Evolutionary conservation across 2,329 filamentous ascomycete species (phyloP).

Genomic region (Penicillium sp.): DNA sequence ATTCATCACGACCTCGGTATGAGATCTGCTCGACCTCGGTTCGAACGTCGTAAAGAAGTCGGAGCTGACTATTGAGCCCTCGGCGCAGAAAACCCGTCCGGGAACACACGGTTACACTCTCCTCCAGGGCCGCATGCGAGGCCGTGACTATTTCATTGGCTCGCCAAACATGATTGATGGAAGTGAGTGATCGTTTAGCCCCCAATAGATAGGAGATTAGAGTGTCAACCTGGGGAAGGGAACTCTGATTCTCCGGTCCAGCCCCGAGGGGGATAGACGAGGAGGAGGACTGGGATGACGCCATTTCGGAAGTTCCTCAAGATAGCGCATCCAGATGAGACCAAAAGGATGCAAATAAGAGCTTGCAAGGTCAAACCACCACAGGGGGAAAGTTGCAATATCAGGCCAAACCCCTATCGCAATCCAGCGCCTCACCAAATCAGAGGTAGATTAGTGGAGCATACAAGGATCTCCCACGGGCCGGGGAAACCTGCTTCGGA

Average conservation of each 20-base stretch:
- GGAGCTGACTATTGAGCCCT: constrained; percentile 57
- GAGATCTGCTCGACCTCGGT: constrained; percentile 47
- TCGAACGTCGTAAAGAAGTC: constrained; percentile 45
- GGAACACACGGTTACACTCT: constrained; percentile 71
- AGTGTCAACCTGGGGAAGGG: constrained; percentile 61
- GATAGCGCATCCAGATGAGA: constrained; percentile 2
- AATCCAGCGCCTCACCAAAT: neutral
- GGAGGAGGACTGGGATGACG: constrained; percentile 34
- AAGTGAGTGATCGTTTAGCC: constrained; percentile 83
- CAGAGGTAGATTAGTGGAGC: neutral
- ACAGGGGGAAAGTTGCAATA: neutral
- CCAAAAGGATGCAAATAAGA: neutral
- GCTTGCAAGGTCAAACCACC: neutral
- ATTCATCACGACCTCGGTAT: constrained; percentile 44
- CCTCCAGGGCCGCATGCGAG: constrained; percentile 74
- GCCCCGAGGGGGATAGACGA: constrained; percentile 19
- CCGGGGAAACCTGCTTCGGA: neutral
- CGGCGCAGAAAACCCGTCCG: constrained; percentile 67
- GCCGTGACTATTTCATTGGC: constrained; percentile 82
- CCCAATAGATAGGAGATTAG: constrained; percentile 82
- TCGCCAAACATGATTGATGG: constrained; percentile 78
- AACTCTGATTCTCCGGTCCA: constrained; percentile 18
- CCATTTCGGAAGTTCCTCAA: constrained; percentile 25
- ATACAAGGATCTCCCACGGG: neutral
- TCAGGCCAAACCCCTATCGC: neutral